phyloP scores from a whole-genome alignment of 306 rosid genomes.

The Mucuna pruriens region DNA sequence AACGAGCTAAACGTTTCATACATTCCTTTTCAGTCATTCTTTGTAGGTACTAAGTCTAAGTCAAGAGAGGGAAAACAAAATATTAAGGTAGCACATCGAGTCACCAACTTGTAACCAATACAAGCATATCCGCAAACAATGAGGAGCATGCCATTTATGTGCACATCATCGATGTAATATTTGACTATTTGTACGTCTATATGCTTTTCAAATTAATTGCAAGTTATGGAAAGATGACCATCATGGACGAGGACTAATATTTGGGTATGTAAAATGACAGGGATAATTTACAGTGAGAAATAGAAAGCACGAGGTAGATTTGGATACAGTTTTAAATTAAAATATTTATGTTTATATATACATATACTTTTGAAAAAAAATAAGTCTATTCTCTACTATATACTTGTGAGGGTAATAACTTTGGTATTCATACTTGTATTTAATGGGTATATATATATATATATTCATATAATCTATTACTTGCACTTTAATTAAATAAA shows the following conservation, averaged over 20 bases:
- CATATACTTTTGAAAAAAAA: too few species aligned
- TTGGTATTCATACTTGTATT: too few species aligned
- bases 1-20: neutral
- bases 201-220: neutral
- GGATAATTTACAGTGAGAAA: neutral
- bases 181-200: neutral
- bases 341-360: too few species aligned
- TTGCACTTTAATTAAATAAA: too few species aligned
- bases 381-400: too few species aligned
- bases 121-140: neutral
- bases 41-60: slow-evolving; percentile 28
- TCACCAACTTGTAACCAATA: neutral
- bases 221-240: neutral
- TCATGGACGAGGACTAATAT: neutral
- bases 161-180: neutral
- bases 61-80: neutral
- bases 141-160: neutral
- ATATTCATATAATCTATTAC: too few species aligned
- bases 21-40: neutral
- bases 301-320: neutral
- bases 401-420: too few species aligned
- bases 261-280: neutral
- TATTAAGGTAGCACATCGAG: neutral
- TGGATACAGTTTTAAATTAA: neutral
- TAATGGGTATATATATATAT: too few species aligned